Base-by-base conservation (phyloP, 768 basidiomycete genomes). In the Chalciporus pseudorubinellus region DNA sequence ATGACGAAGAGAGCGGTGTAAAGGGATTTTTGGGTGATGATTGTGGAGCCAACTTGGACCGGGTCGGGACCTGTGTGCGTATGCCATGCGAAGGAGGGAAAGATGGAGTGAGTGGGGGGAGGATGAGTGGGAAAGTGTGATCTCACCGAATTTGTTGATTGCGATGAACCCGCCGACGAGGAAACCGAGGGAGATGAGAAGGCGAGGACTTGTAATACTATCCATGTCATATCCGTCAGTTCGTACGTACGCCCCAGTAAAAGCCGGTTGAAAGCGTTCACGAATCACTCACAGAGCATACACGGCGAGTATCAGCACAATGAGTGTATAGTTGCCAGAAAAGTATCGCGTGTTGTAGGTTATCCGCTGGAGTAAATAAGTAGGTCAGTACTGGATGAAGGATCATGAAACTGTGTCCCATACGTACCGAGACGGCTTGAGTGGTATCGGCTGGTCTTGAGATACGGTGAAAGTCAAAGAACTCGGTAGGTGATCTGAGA, bases 311-410 rank as follows among this genome's bases (percentile, higher is more conserved):
- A 82, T 67, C 52, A 80, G 81, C 16, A 93, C 74, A 61, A 95
- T 80, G 64, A 92, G 69, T 41, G 85, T 79, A 72, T 98, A 98
- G 72, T 98, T 98, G 48, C 92, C 86, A 51, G 89, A 91, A 71
- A 90, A 91, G 66, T 90, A 91, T 44, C 89, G 85, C 36, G 92
- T 93, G 74, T 95, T 95, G 76, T 95, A 93, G 20, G 91, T 90
- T 80, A 95, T 90, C 52, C 92, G 84, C 92, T 93, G n/a, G n/a
- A n/a, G n/a, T n/a, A n/a, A n/a, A n/a, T n/a, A n/a, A n/a, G n/a
- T n/a, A n/a, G n/a, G 46, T 20, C 46, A 20, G 13, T 40, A 38
- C 20, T 18, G 7, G 18, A 18, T 16, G 29, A 48, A 19, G 18
- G 16, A 19, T 20, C 22, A 28, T 9, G 9, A 38, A 39, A 16